phyloP scores from a whole-genome alignment of 768 basidiomycete species.

The Mycena epipterygia region DNA sequence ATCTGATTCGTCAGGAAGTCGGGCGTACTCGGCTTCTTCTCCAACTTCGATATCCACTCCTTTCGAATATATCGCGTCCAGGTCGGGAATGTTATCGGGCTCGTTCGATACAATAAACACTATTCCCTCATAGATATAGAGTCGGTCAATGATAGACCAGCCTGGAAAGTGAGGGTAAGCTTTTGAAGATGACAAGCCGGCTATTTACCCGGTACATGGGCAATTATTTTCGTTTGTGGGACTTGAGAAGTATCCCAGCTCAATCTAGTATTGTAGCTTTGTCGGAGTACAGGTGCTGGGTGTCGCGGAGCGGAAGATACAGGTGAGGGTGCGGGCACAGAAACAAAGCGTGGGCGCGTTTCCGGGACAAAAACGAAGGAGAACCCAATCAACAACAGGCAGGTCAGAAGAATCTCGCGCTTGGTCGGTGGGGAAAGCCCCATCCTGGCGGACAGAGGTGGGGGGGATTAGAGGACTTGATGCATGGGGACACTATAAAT shows the following conservation, averaged over 20 bases:
- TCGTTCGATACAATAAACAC: slow-evolving; percentile 86
- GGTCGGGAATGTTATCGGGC: slow-evolving; percentile 74
- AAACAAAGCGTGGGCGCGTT: slow-evolving; percentile 21
- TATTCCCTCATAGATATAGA: slow-evolving; percentile 87
- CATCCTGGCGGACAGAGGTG: not conserved
- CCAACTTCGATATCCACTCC: slow-evolving; percentile 72
- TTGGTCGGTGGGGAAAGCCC: slow-evolving; percentile 51
- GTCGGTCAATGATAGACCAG: slow-evolving; percentile 84
- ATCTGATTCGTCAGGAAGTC: slow-evolving; percentile 84
- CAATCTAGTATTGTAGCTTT: slow-evolving; percentile 22
- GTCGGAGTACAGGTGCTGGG: not conserved
- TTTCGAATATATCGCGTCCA: slow-evolving; percentile 79
- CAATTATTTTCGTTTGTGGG: slow-evolving; percentile 23
- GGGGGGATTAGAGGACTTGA: not conserved
- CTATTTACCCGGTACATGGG: slow-evolving; percentile 18
- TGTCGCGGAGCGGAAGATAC: slow-evolving; percentile 5
- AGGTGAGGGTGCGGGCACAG: slow-evolving; percentile 37
- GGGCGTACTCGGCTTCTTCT: slow-evolving; percentile 63
- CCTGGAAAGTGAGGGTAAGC: not conserved
- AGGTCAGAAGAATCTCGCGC: slow-evolving; percentile 59
- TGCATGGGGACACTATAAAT: not conserved
- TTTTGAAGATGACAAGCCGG: not conserved
- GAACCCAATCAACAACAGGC: slow-evolving; percentile 48
- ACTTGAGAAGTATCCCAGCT: slow-evolving; percentile 12
- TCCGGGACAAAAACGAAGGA: slow-evolving; percentile 28